Base-by-base conservation (phyloP, 441 rosid genomes). In the Dalechampia spathulata region DNA sequence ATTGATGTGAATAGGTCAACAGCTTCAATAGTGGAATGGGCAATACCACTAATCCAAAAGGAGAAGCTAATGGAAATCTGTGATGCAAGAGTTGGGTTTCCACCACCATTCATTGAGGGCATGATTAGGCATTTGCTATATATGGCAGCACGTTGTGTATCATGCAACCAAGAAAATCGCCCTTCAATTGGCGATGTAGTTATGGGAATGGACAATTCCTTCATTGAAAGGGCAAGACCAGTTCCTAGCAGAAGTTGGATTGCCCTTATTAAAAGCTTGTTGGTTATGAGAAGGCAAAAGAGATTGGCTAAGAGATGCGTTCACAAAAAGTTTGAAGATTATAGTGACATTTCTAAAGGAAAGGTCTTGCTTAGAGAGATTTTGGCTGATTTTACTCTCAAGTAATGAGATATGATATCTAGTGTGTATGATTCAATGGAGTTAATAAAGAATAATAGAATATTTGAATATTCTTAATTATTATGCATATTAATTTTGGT, bases 1-100 rank as follows among this genome's bases (percentile, higher is more conserved):
- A 78, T 88, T 3, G 87, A 85, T 2, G 71, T 77, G 26, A 28
- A 60, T 0, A 69, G 44, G 10, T 39, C 67, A 10, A 87, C 87
- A 49, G 46, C 87, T 30, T 78, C 85, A 1, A 59, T 85, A 0
- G 77, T 73, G 7, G 87, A 88, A 5, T 88, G 96, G 96, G 84
- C 87, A 48, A 10, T 66, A 28, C 74, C 83, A 9, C 62, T 78
- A 60, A 78, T 80, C 3, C 15, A 62, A 7, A 67, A 64, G 53
- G 65, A 70, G 25, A 62, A 44, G 46, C 1, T 49, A 30, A 40
- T 15, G 58, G 78, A 69, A 39, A 61, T 85, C 11, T 77, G 75
- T 38, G 75, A 78, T 56, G 12, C 65, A 2, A 78, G 79, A 60
- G 59, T 74, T 42, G 49, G 65, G 6, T 37, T 71, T 52, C 82